These are phyloP conservation scores for Aspergillus ustus DNA, from an alignment of 2,329 filamentous ascomycete species.

Conservation along the genomic window DNA sequence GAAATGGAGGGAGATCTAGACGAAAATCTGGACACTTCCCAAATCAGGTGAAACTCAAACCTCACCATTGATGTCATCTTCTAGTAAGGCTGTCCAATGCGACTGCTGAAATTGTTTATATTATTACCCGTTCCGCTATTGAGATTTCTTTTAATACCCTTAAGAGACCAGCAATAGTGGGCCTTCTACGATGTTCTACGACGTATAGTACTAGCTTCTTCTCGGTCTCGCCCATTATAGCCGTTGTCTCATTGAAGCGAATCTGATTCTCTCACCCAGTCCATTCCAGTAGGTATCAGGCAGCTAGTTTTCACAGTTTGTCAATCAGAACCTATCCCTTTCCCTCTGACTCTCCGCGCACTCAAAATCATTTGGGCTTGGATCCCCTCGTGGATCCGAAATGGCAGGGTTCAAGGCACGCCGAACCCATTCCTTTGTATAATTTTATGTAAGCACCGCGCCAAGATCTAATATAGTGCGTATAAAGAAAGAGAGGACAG, in stretches of 20 bases:
- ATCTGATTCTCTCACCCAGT: not conserved
- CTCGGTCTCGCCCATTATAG: not conserved
- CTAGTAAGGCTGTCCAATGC: not conserved
- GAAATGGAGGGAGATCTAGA: conserved; percentile 75
- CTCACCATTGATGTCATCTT: not conserved
- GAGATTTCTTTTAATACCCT: conserved; percentile 1
- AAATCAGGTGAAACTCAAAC: not conserved
- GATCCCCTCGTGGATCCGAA: conserved; percentile 29
- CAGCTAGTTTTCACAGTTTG: not conserved
- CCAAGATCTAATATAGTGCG: not conserved
- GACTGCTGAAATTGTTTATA: not conserved
- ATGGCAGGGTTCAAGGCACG: conserved; percentile 36
- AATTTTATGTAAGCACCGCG: conserved; percentile 1
- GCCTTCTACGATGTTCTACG: conserved; percentile 8
- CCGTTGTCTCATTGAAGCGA: conserved; percentile 2
- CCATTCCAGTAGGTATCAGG: not conserved
- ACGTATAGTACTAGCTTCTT: conserved; percentile 13
- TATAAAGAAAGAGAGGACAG: not conserved
- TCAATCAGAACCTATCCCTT: conserved; percentile 15
- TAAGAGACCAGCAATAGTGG: conserved; percentile 6
- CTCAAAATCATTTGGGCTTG: conserved; percentile 35
- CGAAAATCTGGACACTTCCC: conserved; percentile 24
- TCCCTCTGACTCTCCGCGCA: conserved; percentile 29
- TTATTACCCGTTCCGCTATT: not conserved
- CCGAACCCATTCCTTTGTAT: conserved; percentile 32